These are phyloP conservation scores for Mycena sp. DNA, from an alignment of 1,284 basidiomycete species.

Conservation along the genomic window DNA sequence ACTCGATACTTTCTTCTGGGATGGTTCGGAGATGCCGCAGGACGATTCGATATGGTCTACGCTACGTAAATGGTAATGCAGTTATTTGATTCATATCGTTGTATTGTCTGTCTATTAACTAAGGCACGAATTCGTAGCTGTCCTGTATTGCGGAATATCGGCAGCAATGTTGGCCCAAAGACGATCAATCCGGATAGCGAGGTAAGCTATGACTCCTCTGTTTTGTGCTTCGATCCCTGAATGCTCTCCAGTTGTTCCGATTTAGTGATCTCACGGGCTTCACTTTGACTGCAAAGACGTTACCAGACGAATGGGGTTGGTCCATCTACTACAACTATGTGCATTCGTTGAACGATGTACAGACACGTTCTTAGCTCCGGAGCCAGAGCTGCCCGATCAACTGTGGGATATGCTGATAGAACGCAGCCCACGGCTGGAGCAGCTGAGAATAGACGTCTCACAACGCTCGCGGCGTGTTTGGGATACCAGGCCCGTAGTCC, in stretches of 20 bases:
- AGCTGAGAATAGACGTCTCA: conserved; percentile 27
- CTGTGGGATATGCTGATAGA: conserved; percentile 29
- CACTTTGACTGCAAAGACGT: conserved; percentile 26
- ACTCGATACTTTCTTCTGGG: conserved; percentile 29
- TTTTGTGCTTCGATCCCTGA: neutral
- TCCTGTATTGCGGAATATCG: conserved; percentile 23
- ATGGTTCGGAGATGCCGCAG: conserved; percentile 27
- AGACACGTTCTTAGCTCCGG: conserved; percentile 25
- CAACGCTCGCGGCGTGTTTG: conserved; percentile 29
- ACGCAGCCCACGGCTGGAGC: conserved; percentile 27
- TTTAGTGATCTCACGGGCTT: conserved; percentile 27
- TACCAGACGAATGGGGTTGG: conserved; percentile 29
- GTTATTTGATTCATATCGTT: conserved; percentile 7
- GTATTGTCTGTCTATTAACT: conserved; percentile 4
- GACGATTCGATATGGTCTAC: conserved; percentile 29
- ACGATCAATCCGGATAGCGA: conserved; percentile 26
- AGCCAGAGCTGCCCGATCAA: conserved; percentile 29
- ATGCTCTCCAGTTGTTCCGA: conserved; percentile 21
- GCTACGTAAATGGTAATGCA: conserved; percentile 20
- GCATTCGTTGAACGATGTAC: too few relatives aligned
- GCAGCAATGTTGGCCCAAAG: conserved; percentile 27
- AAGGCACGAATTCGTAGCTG: conserved; percentile 15
- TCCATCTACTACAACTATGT: neutral
- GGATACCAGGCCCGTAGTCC: conserved; percentile 28
- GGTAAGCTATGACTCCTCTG: neutral